Evolutionary conservation across 257 asterid species (phyloP), one percentile per base, ranked within the genome.

Genomic region (Primulina eburnea): DNA sequence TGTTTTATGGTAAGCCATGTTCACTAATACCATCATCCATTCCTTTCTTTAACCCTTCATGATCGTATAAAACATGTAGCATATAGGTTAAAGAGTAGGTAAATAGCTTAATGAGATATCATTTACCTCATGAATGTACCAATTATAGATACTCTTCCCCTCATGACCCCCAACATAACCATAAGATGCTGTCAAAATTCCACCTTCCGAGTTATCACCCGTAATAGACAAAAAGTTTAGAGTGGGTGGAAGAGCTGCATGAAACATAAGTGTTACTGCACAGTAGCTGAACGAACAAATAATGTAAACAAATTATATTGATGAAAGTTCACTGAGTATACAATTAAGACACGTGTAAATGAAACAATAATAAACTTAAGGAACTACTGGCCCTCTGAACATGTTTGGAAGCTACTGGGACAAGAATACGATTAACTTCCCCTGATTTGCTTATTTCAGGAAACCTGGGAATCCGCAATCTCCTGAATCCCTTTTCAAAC

Each of bases 81-180:
- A 71, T 33, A 61, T 73, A 67, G 71, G 63, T 70, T 64, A 60
- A 55, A 55, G 52, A 58, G 65, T 53, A 65, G 37, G 38, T 2
- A 28, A 21, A 21, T 21, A 21, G 24, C 24, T 21, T 21, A 64
- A 67, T 50, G 56, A 12, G 56, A 67, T 43, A 24, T 55, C 29
- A 24, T 63, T 70, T 82, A 94, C 99, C 97, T 88, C 95, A 6
- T 87, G 95, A 85, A 83, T 81, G 82, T 89, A 84, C 99, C 99
- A 94, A 74, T 78, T 82, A 65, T 87, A 91, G 79, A 84, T 77
- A 75, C 97, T 89, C 83, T 81, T 91, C 75, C 97, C 99, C 81
- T 94, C 97, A 71, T 91, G 99, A 67, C 99, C 99, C 53, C 99
- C 99, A 18, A 94, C 83, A 76, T 91, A 94, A 65, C 97, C 97